Conservation (phyloP, 768 basidiomycete genomes). For the Tulasnella sp. region DNA sequence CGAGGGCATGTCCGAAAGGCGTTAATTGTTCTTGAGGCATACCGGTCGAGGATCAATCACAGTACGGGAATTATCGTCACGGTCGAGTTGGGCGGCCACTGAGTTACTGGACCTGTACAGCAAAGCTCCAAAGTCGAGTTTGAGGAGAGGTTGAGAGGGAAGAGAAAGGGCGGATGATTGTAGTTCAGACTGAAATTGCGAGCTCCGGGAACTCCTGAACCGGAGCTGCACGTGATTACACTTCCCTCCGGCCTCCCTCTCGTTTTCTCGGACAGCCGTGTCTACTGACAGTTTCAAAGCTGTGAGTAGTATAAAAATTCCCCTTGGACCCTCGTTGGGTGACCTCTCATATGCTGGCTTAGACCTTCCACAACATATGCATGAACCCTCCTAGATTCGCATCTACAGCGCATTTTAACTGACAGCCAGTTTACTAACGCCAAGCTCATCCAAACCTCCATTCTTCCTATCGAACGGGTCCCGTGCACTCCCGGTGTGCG, state of each 20-base stretch:
- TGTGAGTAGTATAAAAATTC: no score
- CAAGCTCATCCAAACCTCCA: not conserved
- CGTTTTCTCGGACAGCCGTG: not conserved
- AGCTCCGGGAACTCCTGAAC: not conserved
- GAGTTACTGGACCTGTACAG: not conserved
- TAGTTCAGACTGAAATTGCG: not conserved
- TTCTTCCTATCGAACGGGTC: conserved; percentile 50
- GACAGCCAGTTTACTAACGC: not conserved
- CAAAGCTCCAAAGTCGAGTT: not conserved
- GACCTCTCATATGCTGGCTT: no score
- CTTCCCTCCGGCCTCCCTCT: not conserved
- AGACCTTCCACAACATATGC: not conserved
- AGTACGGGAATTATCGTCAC: not conserved
- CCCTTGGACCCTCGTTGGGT: no score
- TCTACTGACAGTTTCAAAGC: no score
- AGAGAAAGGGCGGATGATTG: not conserved
- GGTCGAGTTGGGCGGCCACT: not conserved
- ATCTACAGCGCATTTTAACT: not conserved
- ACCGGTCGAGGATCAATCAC: not conserved
- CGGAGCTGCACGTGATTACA: not conserved
- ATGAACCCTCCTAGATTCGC: not conserved
- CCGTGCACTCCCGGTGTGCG: conserved; percentile 68
- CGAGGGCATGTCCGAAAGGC: conserved; percentile 79
- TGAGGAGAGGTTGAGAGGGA: not conserved
- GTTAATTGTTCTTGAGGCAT: conserved; percentile 44